Conservation (phyloP, 306 rosid genomes). For the Dryas alaskensis region DNA sequence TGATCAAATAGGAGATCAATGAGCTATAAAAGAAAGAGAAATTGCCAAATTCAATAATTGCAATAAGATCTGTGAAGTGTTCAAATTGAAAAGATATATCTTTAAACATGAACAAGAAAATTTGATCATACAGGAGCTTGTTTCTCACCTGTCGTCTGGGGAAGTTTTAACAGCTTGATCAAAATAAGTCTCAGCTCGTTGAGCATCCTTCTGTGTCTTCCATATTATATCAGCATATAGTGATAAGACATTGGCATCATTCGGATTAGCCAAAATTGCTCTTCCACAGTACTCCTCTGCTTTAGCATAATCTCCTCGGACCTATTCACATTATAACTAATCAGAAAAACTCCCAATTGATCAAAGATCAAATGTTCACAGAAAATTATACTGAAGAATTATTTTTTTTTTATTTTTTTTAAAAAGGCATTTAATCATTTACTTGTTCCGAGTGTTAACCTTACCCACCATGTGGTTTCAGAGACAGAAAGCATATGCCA, state of each 20-base stretch:
- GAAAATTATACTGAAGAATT: too few species aligned
- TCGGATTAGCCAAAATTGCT: conserved; percentile 63
- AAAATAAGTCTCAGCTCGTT: conserved; percentile 65
- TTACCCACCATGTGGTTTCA: neutral
- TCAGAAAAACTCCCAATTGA: conserved; percentile 4
- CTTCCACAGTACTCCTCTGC: conserved; percentile 74
- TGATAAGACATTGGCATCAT: conserved; percentile 51
- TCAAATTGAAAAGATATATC: neutral
- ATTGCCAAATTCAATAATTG: neutral
- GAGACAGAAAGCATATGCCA: neutral
- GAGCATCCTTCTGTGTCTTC: conserved; percentile 54
- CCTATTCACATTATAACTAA: conserved; percentile 31
- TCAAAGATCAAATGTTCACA: neutral
- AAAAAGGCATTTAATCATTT: too few species aligned
- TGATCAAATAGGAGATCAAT: neutral
- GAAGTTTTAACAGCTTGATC: conserved; percentile 64
- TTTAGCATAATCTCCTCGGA: conserved; percentile 57
- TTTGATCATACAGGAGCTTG: neutral
- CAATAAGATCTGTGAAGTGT: neutral
- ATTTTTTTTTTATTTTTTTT: too few species aligned
- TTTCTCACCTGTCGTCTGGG: conserved; percentile 62
- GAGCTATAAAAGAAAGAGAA: neutral
- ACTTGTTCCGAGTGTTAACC: too few species aligned
- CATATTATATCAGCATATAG: conserved; percentile 69
- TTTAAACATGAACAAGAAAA: neutral